Conservation (phyloP, 768 basidiomycete species). For the Boletellus sp. region DNA sequence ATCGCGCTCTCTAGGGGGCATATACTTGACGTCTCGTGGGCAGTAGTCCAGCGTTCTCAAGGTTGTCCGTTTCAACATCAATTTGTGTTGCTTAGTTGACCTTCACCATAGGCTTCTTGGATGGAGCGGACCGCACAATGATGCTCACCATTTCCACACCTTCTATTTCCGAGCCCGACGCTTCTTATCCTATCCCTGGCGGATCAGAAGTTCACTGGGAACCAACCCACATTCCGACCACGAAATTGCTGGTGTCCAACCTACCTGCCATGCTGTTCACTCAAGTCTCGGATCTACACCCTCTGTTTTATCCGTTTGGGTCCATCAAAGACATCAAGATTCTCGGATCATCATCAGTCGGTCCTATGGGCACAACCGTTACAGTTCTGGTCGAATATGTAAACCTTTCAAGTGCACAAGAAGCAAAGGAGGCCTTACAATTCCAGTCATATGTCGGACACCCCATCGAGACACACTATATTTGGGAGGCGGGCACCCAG, state of each 20-base stretch:
- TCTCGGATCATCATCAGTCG: constrained; percentile 35
- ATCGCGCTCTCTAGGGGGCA: constrained; percentile 50
- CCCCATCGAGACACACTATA: constrained; percentile 37
- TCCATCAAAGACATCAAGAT: constrained; percentile 59
- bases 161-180: constrained; percentile 27
- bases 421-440: constrained; percentile 60
- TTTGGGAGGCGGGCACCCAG: constrained; percentile 21
- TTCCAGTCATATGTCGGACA: constrained; percentile 59
- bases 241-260: constrained; percentile 58
- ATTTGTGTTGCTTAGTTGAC: constrained; percentile 2
- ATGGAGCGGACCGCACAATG: constrained; percentile 74
- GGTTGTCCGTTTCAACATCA: constrained; percentile 36
- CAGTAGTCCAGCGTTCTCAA: constrained; percentile 82
- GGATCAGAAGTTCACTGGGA: constrained; percentile 35
- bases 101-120: constrained; percentile 58
- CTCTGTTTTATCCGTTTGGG: constrained; percentile 73
- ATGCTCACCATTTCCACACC: constrained; percentile 49
- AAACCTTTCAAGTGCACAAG: constrained; percentile 50
- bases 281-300: constrained; percentile 61
- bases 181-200: constrained; percentile 21
- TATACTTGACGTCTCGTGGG: constrained; percentile 79
- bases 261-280: constrained; percentile 66
- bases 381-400: constrained; percentile 66
- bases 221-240: constrained; percentile 40
- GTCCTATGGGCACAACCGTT: constrained; percentile 37